Evolutionary conservation across 2,329 filamentous ascomycete genomes (phyloP), one percentile per base, ranked within the genome.

Genomic region (Arthrobotrys iridis): DNA sequence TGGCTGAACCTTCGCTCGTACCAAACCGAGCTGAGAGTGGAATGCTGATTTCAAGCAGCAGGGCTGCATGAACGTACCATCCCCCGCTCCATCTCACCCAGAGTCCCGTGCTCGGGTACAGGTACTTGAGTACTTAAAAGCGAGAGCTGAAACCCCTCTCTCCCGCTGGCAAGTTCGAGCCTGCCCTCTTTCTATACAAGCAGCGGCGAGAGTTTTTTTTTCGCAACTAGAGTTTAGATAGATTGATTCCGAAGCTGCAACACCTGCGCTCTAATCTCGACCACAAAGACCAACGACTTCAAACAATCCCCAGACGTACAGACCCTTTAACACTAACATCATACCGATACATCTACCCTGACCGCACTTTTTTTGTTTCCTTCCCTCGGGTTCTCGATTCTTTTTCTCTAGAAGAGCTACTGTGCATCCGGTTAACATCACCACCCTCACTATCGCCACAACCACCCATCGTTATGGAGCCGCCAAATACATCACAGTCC

Each of bases 51-150:
- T 48, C 22, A 37, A 60, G 30, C 30, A 30, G 64, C 64, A 68
- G 65, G 65, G 65, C 65, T 70, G 65, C 65, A 70, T 70, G 50
- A 18, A n/a, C 35, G 22, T 58, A 43, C 26, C 6, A 50, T 57
- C 68, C 28, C 68, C 68, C 63, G 68, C 59, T 73, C 59, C 59
- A 73, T 73, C 68, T 65, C 60, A 65, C 59, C 52, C 60, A 24
- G 22, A 60, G n/a, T 65, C 30, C 50, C 59, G 59, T 52, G 26
- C 33, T 20, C 8, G 33, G 50, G 55, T 58, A 72, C 59, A 48
- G 60, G 59, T 58, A 72, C 67, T 64, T 72, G n/a, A n/a, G n/a
- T n/a, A n/a, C n/a, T n/a, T n/a, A n/a, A n/a, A 64, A 58, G 22
- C 37, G 41, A 37, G 45, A 20, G 35, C 22, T 20, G 1, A 20